A percentile compares a stretch with the other conserved stretches of the same genome.
Evolutionary conservation across 768 basidiomycete species (phyloP).

Genomic region (Paxillus involutus): DNA sequence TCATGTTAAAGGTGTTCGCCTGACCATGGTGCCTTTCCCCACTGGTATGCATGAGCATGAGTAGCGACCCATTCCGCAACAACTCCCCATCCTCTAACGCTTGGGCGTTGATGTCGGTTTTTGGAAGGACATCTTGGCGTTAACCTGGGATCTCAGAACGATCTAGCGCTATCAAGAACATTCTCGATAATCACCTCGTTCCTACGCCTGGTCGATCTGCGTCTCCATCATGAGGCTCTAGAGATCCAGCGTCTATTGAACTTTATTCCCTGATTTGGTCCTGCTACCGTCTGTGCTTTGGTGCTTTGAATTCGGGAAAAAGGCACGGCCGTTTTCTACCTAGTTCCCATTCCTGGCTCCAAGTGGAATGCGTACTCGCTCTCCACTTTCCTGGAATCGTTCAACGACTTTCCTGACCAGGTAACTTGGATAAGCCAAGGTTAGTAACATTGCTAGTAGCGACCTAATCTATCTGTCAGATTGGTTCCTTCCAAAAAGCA

Average conservation of each 20-base stretch:
- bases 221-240: conserved; percentile 22
- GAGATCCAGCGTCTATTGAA: conserved; percentile 28
- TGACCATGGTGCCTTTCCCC: neutral
- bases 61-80: conserved; percentile 19
- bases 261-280: conserved; percentile 50
- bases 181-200: conserved; percentile 40
- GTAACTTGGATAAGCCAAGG: conserved; percentile 4
- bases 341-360: conserved; percentile 37
- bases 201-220: conserved; percentile 18
- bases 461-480: conserved; percentile 4
- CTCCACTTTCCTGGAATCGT: conserved; percentile 58
- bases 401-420: conserved; percentile 57
- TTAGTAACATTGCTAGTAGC: neutral
- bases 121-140: conserved; percentile 53
- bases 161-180: conserved; percentile 39
- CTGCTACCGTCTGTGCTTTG: conserved; percentile 47
- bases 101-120: conserved; percentile 29
- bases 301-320: conserved; percentile 51
- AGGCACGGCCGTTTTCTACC: conserved; percentile 17
- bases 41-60: conserved; percentile 7
- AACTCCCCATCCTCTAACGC: conserved; percentile 28
- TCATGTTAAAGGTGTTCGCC: neutral
- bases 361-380: conserved; percentile 50
- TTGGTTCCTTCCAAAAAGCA: conserved; percentile 41
- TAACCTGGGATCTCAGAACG: conserved; percentile 59